Conservation (phyloP, 2,329 filamentous ascomycete genomes). For the Pseudogymnoascus sp. region DNA sequence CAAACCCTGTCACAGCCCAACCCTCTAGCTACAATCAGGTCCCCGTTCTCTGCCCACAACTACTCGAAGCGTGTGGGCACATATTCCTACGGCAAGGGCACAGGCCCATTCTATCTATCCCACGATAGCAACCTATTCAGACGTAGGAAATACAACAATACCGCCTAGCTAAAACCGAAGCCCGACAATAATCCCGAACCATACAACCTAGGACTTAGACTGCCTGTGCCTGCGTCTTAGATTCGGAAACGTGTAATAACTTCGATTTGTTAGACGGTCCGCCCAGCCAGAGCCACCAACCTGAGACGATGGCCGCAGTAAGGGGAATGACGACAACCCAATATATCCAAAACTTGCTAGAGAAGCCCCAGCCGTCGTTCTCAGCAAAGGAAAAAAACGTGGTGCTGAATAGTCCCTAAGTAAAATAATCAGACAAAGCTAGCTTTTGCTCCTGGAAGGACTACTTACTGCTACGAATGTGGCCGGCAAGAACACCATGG, state of each 20-base stretch:
- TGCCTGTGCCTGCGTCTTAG: background rate
- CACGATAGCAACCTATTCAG: no score
- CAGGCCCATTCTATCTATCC: no score
- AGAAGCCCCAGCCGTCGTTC: background rate
- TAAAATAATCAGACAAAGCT: background rate
- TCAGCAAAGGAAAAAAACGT: background rate
- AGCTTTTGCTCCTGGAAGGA: background rate
- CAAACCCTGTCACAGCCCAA: no score
- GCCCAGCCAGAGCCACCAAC: background rate
- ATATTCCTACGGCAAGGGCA: no score
- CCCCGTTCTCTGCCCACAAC: no score
- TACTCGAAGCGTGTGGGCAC: no score
- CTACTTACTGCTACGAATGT: slow-evolving; percentile 18
- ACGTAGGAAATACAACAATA: no score
- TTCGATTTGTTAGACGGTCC: background rate
- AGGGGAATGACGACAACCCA: background rate
- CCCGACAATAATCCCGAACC: no score
- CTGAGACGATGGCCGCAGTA: background rate
- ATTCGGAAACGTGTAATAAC: background rate
- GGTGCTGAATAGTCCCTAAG: background rate
- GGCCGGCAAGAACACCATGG: slow-evolving; percentile 18
- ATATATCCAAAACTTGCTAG: background rate
- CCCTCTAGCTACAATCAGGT: no score
- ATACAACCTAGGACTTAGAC: no score
- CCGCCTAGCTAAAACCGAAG: no score